Evolutionary conservation across 345 rosid species (phyloP).

Genomic region (Leavenworthia alabamica): DNA sequence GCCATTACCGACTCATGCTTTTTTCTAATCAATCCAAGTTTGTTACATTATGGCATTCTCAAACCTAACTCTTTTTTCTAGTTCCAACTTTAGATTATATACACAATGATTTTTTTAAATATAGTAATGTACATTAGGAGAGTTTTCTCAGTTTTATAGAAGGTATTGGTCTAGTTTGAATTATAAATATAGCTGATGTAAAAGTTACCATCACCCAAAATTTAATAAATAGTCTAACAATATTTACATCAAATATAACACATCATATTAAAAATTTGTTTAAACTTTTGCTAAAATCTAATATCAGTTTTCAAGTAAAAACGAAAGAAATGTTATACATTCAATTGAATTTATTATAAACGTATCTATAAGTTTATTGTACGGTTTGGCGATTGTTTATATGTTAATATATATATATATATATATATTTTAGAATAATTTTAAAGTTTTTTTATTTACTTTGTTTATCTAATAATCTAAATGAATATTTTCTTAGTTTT

Average conservation of each 20-base stretch:
- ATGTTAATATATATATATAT: neutral
- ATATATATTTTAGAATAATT: neutral
- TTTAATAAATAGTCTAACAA: neutral
- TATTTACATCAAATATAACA: neutral
- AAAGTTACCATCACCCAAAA: neutral
- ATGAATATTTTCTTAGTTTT: neutral
- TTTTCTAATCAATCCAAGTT: neutral
- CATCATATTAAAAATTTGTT: neutral
- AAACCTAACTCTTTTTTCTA: slow-evolving; percentile 9
- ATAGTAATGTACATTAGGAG: neutral
- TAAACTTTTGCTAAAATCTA: neutral
- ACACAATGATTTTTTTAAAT: neutral
- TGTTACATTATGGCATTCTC: slow-evolving; percentile 16
- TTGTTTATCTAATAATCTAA: neutral
- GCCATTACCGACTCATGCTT: slow-evolving; percentile 5
- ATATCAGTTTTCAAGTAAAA: neutral
- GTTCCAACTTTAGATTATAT: neutral
- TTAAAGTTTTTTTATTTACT: neutral
- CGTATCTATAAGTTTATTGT: neutral
- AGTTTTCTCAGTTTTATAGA: neutral
- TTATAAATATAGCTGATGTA: neutral
- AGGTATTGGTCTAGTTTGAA: neutral
- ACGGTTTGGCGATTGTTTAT: neutral
- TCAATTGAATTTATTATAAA: neutral
- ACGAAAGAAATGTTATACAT: neutral